Base-by-base conservation (phyloP, 129 eudicot genomes). In the Apium graveolens region DNA sequence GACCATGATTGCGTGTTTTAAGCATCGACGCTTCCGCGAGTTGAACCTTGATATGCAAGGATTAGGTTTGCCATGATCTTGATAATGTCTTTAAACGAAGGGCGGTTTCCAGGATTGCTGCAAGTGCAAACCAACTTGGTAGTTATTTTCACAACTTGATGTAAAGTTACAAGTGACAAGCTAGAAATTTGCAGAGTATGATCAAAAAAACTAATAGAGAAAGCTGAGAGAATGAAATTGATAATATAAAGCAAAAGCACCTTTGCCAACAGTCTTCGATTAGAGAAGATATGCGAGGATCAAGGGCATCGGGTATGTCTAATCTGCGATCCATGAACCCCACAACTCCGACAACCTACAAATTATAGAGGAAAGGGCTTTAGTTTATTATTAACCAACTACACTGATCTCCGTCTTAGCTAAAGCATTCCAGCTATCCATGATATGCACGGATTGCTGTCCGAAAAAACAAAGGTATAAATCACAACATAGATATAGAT, bases 321-420 rank as follows among this genome's bases (percentile, higher is more conserved):
- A 93, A 74, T 70, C 98, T 86, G 35, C 96, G 89, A 74, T 93
- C 90, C 96, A 88, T 88, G 82, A 92, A 92, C 21, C 98, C 98
- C 75, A 93, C 98, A 55, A 91, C 88, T 82, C 96, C 98, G 20
- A 91, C 96, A 38, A 93, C 96, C 98, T 93, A 80, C 29, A 41
- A 70, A 31, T 45, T 45, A 74, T 73, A 3, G 66, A 43, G 2
- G 4, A 41, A n/a, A n/a, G 13, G 13, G 26, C 26, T 34, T 18
- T n/a, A 68, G 74, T 44, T 44, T 11, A 12, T 35, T 14, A 69
- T 17, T 9, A 37, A 37, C 29, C 43, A 70, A 34, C 42, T 70
- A 32, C 39, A 32, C 11, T 69, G 73, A 69, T 69, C 39, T 35
- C 12, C 42, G 11, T 69, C 42, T 35, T 20, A 34, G 73, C 14